Conservation (phyloP, 2,329 filamentous ascomycete genomes). For the Ceratocystis albifundus region DNA sequence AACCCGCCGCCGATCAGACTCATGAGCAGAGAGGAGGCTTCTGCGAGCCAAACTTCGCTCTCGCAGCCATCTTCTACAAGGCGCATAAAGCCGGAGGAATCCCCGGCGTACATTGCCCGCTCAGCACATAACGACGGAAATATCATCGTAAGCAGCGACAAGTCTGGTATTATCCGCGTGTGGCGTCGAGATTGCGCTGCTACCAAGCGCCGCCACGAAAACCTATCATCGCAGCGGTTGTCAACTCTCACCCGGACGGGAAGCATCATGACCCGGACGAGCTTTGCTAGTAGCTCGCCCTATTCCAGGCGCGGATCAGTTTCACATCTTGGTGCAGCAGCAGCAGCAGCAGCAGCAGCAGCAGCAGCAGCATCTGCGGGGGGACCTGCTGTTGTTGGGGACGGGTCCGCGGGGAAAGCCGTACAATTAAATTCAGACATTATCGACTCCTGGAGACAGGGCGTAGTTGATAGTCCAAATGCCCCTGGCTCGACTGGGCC, state of each 20-base stretch:
- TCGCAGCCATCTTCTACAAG: slow-evolving; percentile 31
- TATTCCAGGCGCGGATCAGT: slow-evolving; percentile 47
- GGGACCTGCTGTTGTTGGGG: slow-evolving; percentile 23
- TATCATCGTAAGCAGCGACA: slow-evolving; percentile 85
- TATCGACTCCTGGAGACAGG: slow-evolving; percentile 79
- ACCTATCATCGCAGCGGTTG: slow-evolving; percentile 65
- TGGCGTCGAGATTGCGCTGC: slow-evolving; percentile 91
- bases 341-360: slow-evolving; percentile 30
- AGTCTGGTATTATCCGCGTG: slow-evolving; percentile 79
- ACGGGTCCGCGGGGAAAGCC: neutral
- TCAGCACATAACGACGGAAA: slow-evolving; percentile 69
- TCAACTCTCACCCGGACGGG: slow-evolving; percentile 52
- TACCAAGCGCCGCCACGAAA: slow-evolving; percentile 61
- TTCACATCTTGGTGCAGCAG: slow-evolving; percentile 27
- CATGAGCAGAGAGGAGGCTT: slow-evolving; percentile 56
- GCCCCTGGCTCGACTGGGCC: slow-evolving; percentile 26
- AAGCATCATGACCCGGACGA: slow-evolving; percentile 46
- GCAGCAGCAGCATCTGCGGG: slow-evolving; percentile 26
- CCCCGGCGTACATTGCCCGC: slow-evolving; percentile 64
- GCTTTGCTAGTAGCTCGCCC: slow-evolving; percentile 35
- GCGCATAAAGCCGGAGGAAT: slow-evolving; percentile 48
- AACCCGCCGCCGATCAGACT: slow-evolving; percentile 85
- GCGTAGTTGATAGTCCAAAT: slow-evolving; percentile 33
- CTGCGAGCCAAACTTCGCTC: slow-evolving; percentile 33
- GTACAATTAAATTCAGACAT: slow-evolving; percentile 49